phyloP scores from a whole-genome alignment of 2,329 filamentous ascomycete genomes.

The Claviceps pazoutovae region DNA sequence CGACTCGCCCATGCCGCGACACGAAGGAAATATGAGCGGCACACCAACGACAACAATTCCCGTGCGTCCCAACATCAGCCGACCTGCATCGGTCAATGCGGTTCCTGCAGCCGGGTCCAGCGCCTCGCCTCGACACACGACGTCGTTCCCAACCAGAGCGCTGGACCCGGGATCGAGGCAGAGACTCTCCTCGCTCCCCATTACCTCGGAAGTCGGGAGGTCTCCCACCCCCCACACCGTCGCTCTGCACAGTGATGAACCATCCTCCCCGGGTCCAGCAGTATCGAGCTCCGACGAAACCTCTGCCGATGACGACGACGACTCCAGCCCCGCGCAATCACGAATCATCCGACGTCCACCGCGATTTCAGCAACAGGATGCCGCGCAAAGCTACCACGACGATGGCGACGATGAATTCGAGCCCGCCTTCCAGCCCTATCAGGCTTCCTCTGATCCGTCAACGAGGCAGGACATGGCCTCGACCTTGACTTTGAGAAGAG shows the following conservation, averaged over 20 bases:
- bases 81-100: slow-evolving; percentile 35
- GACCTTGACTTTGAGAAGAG: slow-evolving; percentile 39
- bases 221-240: slow-evolving; percentile 11
- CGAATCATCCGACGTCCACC: slow-evolving; percentile 47
- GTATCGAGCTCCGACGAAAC: slow-evolving; percentile 26
- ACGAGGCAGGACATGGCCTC: slow-evolving; percentile 35
- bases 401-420: slow-evolving; percentile 45
- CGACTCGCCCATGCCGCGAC: slow-evolving; percentile 39
- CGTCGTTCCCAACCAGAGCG: slow-evolving; percentile 11
- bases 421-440: slow-evolving; percentile 40
- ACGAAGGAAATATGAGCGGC: slow-evolving; percentile 29
- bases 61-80: slow-evolving; percentile 30
- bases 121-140: slow-evolving; percentile 11
- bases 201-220: slow-evolving; percentile 15
- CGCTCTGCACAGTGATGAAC: slow-evolving; percentile 10
- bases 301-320: slow-evolving; percentile 33
- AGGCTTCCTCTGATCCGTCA: slow-evolving; percentile 18
- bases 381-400: slow-evolving; percentile 23
- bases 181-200: slow-evolving; percentile 31
- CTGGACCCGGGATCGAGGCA: slow-evolving; percentile 20
- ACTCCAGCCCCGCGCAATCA: slow-evolving; percentile 41
- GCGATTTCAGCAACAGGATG: slow-evolving; percentile 30
- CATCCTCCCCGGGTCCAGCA: slow-evolving; percentile 21
- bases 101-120: slow-evolving; percentile 23
- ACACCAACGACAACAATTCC: slow-evolving; percentile 30